Percentiles rank a stretch among this genome's conserved stretches.
Conservation (phyloP, 768 basidiomycete genomes). For the Lactarius hengduanensis region DNA sequence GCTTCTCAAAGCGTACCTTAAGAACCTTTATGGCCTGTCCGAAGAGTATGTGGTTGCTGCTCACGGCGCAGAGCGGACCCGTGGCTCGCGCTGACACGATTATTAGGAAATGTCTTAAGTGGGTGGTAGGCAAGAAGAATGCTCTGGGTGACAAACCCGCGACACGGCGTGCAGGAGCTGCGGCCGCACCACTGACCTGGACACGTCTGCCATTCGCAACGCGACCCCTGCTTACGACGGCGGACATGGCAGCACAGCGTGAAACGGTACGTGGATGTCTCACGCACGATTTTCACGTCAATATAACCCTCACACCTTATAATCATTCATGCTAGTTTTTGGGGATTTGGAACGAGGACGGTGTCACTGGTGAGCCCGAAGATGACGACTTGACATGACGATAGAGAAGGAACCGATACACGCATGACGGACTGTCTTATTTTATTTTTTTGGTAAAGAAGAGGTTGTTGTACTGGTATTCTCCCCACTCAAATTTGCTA, state of each 20-base stretch:
- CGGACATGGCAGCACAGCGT: constrained; percentile 63
- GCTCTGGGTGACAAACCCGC: constrained; percentile 84
- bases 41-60: constrained; percentile 74
- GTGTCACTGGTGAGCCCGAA: constrained; percentile 61
- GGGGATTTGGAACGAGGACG: constrained; percentile 81
- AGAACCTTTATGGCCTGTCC: constrained; percentile 76
- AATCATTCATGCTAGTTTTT: constrained; percentile 51
- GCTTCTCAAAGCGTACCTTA: constrained; percentile 84
- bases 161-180: constrained; percentile 55
- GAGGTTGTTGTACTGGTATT: constrained; percentile 9
- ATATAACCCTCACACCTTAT: neutral
- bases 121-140: constrained; percentile 84
- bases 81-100: constrained; percentile 7
- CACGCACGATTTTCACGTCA: neutral
- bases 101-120: constrained; percentile 86
- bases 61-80: neutral
- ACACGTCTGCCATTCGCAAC: constrained; percentile 68
- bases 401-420: neutral
- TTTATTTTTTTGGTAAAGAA: neutral
- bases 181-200: constrained; percentile 66
- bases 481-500: neutral
- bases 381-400: constrained; percentile 32
- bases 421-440: neutral
- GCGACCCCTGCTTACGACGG: constrained; percentile 54
- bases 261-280: constrained; percentile 45